phyloP scores from a whole-genome alignment of 2,329 filamentous ascomycete genomes.

The Pseudogymnoascus sp. region DNA sequence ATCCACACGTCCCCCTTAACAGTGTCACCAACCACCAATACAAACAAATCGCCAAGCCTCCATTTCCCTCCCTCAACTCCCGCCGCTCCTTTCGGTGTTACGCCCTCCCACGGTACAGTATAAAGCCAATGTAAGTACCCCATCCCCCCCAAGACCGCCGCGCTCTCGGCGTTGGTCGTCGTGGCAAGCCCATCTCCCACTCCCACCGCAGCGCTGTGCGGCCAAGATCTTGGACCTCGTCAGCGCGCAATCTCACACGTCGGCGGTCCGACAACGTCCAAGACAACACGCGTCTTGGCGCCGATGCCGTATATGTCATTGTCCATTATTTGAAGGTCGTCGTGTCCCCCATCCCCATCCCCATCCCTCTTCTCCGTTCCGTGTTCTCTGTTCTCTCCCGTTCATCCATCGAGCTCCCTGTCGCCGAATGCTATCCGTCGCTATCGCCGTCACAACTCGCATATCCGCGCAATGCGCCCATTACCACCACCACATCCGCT shows the following conservation, averaged over 20 bases:
- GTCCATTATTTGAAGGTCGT: background rate
- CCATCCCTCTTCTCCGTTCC: no score
- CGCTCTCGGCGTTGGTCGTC: background rate
- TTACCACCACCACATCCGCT: background rate
- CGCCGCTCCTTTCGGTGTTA: background rate
- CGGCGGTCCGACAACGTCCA: background rate
- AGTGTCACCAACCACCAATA: background rate
- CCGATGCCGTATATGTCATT: background rate
- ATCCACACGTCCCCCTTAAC: background rate
- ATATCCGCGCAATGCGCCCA: background rate
- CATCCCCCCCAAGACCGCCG: background rate
- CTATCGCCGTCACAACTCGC: background rate
- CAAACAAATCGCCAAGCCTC: background rate
- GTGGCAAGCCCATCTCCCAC: background rate
- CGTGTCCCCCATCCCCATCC: background rate
- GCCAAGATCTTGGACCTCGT: conserved; percentile 1
- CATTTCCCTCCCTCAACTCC: background rate
- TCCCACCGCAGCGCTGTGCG: background rate
- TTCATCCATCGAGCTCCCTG: background rate
- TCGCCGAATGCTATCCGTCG: background rate
- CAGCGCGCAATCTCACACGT: background rate
- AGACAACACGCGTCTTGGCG: background rate
- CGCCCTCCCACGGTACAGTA: background rate
- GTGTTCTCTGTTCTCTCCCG: background rate
- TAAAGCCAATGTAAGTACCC: background rate